Conservation (phyloP, 1,284 basidiomycete species). For the Rhodofomes roseus region DNA sequence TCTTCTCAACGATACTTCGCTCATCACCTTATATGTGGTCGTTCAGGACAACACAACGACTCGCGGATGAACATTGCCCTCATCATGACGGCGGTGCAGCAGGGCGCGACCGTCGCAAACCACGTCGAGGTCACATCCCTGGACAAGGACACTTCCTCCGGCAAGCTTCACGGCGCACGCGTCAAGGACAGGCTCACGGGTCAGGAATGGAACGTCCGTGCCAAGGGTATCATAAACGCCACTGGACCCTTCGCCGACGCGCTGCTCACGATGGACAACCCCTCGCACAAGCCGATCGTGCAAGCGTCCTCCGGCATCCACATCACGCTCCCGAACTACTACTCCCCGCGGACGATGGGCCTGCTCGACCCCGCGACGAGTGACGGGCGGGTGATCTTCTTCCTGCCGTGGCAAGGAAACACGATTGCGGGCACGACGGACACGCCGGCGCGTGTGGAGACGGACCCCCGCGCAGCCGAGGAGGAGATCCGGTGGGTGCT, state of each 20-base stretch:
- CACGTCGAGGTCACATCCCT: constrained; percentile 85
- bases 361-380: constrained; percentile 94
- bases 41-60: constrained; percentile 94
- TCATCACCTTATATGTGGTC: not conserved
- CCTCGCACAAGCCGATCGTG: constrained; percentile 82
- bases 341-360: constrained; percentile 93
- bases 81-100: constrained; percentile 91
- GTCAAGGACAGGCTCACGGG: constrained; percentile 85
- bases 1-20: not conserved
- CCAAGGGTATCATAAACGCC: constrained; percentile 94
- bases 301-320: constrained; percentile 92
- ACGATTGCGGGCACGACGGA: constrained; percentile 98
- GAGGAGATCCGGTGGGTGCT: constrained; percentile 97
- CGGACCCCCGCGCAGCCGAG: constrained; percentile 83
- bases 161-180: constrained; percentile 74
- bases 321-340: constrained; percentile 97
- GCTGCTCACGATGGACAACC: constrained; percentile 85
- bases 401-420: constrained; percentile 98
- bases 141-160: constrained; percentile 68
- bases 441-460: constrained; percentile 72
- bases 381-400: constrained; percentile 97
- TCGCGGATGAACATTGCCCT: constrained; percentile 97
- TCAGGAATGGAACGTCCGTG: constrained; percentile 78
- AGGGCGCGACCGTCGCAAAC: constrained; percentile 88
- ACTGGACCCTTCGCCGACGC: constrained; percentile 94